phyloP scores from a whole-genome alignment of 2,329 filamentous ascomycete genomes.

The Curvularia hawaiiensis region DNA sequence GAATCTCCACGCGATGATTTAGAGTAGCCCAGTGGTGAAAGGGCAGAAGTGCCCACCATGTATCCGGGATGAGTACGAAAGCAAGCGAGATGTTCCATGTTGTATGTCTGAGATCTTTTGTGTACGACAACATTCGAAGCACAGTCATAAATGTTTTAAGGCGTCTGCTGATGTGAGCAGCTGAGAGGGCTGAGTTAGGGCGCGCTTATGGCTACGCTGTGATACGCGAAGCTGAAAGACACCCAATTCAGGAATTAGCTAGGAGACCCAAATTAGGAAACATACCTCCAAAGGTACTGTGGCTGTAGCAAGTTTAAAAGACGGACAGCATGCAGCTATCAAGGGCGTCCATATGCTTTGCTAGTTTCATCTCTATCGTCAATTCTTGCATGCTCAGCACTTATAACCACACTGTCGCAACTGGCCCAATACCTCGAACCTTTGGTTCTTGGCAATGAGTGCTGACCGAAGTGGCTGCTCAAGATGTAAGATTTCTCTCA shows the following conservation, averaged over 20 bases:
- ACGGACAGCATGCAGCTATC: not conserved
- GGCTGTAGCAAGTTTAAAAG: no score
- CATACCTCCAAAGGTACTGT: no score
- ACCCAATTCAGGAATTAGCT: not conserved
- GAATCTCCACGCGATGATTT: not conserved
- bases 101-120: not conserved
- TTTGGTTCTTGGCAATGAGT: not conserved
- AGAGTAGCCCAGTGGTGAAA: not conserved
- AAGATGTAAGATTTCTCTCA: not conserved
- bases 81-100: not conserved
- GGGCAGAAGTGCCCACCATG: not conserved
- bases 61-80: not conserved
- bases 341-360: not conserved
- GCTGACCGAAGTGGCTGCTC: not conserved
- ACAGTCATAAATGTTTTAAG: not conserved
- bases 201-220: not conserved
- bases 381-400: not conserved
- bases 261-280: not conserved
- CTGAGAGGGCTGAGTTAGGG: not conserved
- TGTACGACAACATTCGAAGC: not conserved
- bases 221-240: not conserved
- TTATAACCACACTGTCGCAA: not conserved
- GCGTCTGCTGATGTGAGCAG: constrained; percentile 1
- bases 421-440: no score
- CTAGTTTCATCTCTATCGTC: not conserved